phyloP scores from a whole-genome alignment of 805 yeast genomes.

The Kodamaea nitidulidarum region DNA sequence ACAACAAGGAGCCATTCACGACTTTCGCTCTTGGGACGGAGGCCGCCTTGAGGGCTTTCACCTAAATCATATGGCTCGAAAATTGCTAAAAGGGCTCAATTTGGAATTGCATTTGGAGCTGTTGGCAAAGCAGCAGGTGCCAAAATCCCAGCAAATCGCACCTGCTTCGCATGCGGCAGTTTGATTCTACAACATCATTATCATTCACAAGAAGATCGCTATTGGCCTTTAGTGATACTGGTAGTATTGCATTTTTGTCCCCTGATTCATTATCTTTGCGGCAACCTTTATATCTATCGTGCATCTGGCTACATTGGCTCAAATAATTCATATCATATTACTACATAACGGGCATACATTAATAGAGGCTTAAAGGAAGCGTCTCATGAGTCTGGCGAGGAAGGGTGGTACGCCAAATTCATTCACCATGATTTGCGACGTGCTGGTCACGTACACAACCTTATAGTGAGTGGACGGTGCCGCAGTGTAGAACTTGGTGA shows the following conservation, averaged over 20 bases:
- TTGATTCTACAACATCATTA: too few relatives aligned
- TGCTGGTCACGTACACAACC: background rate
- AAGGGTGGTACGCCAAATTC: background rate
- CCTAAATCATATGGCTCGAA: conserved; percentile 34
- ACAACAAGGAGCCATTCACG: conserved; percentile 12
- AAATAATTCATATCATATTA: background rate
- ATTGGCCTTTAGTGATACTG: too few relatives aligned
- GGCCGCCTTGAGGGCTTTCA: conserved; percentile 34
- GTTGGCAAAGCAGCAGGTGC: background rate
- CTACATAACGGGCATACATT: background rate
- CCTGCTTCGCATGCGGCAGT: background rate
- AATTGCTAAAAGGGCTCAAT: conserved; percentile 28
- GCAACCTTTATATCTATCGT: too few relatives aligned
- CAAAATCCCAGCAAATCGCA: too few relatives aligned
- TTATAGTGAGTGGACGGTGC: background rate
- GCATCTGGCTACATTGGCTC: too few relatives aligned
- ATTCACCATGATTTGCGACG: conserved; percentile 2
- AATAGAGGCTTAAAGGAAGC: background rate
- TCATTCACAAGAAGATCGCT: too few relatives aligned
- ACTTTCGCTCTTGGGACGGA: conserved; percentile 26
- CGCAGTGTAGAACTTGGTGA: background rate
- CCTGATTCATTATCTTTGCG: too few relatives aligned
- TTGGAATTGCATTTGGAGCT: conserved; percentile 22
- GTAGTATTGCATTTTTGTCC: too few relatives aligned
- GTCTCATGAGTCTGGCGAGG: background rate